Conservation (phyloP, 2,329 filamentous ascomycete genomes). For the Colletotrichum abscissum region DNA sequence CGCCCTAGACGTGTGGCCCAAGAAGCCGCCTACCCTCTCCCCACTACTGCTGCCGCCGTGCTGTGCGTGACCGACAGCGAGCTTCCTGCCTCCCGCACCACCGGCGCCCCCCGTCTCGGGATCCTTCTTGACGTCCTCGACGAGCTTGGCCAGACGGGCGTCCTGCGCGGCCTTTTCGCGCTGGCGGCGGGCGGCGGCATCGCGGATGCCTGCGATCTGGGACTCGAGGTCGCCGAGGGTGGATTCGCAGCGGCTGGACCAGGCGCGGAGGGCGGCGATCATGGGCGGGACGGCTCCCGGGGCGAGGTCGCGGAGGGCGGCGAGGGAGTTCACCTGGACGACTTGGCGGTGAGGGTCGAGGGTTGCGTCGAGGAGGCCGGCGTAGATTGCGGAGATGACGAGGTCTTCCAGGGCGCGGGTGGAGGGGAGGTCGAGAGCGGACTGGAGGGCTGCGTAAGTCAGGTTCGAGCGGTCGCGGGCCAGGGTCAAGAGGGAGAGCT, state of each 20-base stretch:
- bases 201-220: slow-evolving; percentile 76
- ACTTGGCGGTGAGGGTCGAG: slow-evolving; percentile 82
- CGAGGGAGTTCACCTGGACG: slow-evolving; percentile 82
- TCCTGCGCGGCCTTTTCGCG: slow-evolving; percentile 61
- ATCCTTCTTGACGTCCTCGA: slow-evolving; percentile 56
- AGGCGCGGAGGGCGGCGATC: slow-evolving; percentile 75
- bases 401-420: slow-evolving; percentile 83
- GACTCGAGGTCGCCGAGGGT: slow-evolving; percentile 81
- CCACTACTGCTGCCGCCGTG: slow-evolving; percentile 15
- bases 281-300: slow-evolving; percentile 78
- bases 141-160: slow-evolving; percentile 58
- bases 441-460: slow-evolving; percentile 77
- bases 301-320: slow-evolving; percentile 86
- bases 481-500: slow-evolving; percentile 88
- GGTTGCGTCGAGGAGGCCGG: slow-evolving; percentile 82
- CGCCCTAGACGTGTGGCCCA: slow-evolving; percentile 39
- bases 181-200: slow-evolving; percentile 64
- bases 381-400: slow-evolving; percentile 89
- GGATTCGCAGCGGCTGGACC: slow-evolving; percentile 81
- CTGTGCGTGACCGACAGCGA: slow-evolving; percentile 14
- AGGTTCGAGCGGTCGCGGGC: slow-evolving; percentile 76
- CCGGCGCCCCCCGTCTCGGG: slow-evolving; percentile 30
- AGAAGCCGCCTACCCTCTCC: slow-evolving; percentile 20
- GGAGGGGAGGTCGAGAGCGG: slow-evolving; percentile 73
- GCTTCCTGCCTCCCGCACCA: slow-evolving; percentile 29